These are phyloP conservation scores for Novymonas esmeraldas DNA, from an alignment of 208 protist species.

Conservation along the genomic window DNA sequence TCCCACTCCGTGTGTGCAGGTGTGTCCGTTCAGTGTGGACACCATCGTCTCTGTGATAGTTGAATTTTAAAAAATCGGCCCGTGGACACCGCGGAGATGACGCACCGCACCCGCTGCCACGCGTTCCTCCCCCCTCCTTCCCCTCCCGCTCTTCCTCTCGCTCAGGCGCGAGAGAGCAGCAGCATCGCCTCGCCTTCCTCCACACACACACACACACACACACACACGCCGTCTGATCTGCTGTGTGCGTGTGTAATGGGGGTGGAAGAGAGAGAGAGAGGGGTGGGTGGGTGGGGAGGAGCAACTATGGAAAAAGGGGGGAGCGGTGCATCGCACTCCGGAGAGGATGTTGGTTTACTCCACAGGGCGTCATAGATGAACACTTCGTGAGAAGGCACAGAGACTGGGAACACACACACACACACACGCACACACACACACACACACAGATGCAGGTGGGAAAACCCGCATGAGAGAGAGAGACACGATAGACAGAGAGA, in stretches of 20 bases:
- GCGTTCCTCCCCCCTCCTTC: not conserved
- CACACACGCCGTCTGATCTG: too few species aligned
- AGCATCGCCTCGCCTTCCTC: not conserved
- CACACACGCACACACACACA: not conserved
- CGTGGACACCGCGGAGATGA: constrained; percentile 1
- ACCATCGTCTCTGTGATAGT: not conserved
- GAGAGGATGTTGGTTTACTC: not conserved
- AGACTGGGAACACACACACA: not conserved
- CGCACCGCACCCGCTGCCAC: not conserved
- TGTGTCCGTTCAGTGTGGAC: too few species aligned
- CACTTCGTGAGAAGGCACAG: not conserved
- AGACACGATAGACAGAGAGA: not conserved
- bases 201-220: not conserved
- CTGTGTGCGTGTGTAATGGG: too few species aligned
- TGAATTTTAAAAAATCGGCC: not conserved
- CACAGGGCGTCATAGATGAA: constrained; percentile 8
- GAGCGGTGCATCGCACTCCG: not conserved
- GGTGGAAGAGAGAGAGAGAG: not conserved
- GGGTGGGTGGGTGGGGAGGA: too few species aligned
- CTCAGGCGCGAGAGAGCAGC: too few species aligned
- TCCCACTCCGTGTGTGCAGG: too few species aligned
- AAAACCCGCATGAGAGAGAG: too few species aligned
- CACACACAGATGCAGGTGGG: too few species aligned
- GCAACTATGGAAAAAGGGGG: not conserved
- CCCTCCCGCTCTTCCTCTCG: not conserved